These are phyloP conservation scores for Diaporthe australafricana DNA, from an alignment of 2,329 filamentous ascomycete species.

Conservation along the genomic window DNA sequence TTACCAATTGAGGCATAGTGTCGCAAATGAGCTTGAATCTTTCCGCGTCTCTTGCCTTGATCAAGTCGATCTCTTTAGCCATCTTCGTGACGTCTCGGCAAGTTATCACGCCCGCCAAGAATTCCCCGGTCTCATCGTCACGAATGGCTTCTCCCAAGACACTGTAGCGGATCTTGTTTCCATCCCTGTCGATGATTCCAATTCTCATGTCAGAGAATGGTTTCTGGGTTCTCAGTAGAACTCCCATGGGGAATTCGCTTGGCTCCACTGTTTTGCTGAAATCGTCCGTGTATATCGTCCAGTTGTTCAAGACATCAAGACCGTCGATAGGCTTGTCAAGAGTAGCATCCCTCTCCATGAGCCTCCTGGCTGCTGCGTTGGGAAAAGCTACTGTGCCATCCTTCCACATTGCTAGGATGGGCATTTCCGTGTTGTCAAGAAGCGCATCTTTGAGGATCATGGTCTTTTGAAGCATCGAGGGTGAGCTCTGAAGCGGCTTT, in stretches of 20 bases:
- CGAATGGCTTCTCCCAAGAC: slow-evolving; percentile 74
- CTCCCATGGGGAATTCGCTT: slow-evolving; percentile 74
- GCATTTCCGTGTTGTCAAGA: slow-evolving; percentile 79
- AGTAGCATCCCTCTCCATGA: slow-evolving; percentile 59
- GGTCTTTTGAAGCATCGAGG: slow-evolving; percentile 78
- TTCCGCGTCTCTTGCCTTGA: slow-evolving; percentile 77
- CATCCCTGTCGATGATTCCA: slow-evolving; percentile 69
- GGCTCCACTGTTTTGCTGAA: slow-evolving; percentile 69
- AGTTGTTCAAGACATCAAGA: slow-evolving; percentile 69
- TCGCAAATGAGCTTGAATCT: slow-evolving; percentile 83
- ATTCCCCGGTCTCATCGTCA: slow-evolving; percentile 76
- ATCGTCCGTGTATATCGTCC: slow-evolving; percentile 73
- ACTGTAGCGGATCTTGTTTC: slow-evolving; percentile 70
- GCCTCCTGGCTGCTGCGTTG: slow-evolving; percentile 71
- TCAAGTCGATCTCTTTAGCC: slow-evolving; percentile 74
- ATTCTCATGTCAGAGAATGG: slow-evolving; percentile 70
- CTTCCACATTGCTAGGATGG: slow-evolving; percentile 84
- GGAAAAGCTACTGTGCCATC: slow-evolving; percentile 80
- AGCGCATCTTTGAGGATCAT: slow-evolving; percentile 82
- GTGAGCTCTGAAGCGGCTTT: slow-evolving; percentile 64
- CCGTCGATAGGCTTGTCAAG: slow-evolving; percentile 57
- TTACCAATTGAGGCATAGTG: slow-evolving; percentile 72
- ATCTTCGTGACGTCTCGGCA: slow-evolving; percentile 80
- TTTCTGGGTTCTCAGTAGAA: slow-evolving; percentile 70
- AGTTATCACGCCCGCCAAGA: slow-evolving; percentile 78